These are phyloP conservation scores for Psilocybe tampanensis DNA, from an alignment of 768 basidiomycete genomes.

Conservation along the genomic window DNA sequence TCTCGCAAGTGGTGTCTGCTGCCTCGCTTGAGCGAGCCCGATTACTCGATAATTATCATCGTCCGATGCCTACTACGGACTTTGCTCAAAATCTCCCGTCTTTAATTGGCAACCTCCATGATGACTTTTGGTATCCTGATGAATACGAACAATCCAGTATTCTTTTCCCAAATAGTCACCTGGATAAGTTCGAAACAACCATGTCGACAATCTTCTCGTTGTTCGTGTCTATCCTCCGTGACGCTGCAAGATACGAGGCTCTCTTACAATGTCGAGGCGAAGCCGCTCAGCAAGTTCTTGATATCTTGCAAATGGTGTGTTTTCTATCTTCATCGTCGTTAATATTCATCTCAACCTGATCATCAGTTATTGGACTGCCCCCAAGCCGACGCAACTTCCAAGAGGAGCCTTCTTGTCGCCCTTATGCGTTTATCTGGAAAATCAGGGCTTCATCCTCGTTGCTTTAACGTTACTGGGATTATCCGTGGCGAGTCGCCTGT, in stretches of 20 bases:
- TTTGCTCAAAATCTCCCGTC: background rate
- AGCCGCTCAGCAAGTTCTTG: slow-evolving; percentile 19
- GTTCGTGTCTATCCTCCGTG: slow-evolving; percentile 9
- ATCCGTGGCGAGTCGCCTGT: slow-evolving; percentile 7
- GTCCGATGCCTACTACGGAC: background rate
- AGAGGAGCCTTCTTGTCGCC: slow-evolving; percentile 18
- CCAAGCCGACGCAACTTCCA: slow-evolving; percentile 10
- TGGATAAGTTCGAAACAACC: slow-evolving; percentile 10
- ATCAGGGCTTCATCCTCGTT: slow-evolving; percentile 29
- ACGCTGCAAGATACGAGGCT: slow-evolving; percentile 3
- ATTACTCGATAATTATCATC: slow-evolving; percentile 6
- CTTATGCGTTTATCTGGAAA: slow-evolving; percentile 25
- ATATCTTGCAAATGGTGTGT: slow-evolving; percentile 29
- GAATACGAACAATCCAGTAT: background rate
- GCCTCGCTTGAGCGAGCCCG: background rate
- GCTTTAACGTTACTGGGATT: slow-evolving; percentile 22
- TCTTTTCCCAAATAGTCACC: background rate
- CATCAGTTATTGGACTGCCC: slow-evolving; percentile 21
- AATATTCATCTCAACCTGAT: background rate
- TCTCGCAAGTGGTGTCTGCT: background rate
- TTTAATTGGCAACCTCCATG: background rate
- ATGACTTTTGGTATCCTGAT: background rate
- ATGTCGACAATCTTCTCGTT: slow-evolving; percentile 10
- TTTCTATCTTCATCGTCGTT: background rate
- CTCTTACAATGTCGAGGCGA: slow-evolving; percentile 9